phyloP scores from a whole-genome alignment of 176 grass and related monocot genomes.

The Oryza glumipatula region DNA sequence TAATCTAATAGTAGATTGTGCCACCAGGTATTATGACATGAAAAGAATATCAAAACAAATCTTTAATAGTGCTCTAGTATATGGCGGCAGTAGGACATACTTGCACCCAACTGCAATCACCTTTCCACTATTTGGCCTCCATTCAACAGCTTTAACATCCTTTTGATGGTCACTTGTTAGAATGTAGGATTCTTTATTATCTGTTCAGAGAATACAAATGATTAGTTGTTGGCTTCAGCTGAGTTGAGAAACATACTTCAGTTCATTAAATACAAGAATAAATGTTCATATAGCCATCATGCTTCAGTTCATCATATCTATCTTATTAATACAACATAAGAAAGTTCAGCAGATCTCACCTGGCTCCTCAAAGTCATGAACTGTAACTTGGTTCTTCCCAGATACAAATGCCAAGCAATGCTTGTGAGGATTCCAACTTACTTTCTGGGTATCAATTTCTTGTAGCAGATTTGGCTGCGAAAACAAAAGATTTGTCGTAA shows the following conservation, averaged over 20 bases:
- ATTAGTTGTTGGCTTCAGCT: conserved; percentile 13
- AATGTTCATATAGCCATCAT: not conserved
- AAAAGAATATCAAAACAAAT: conserved; percentile 22
- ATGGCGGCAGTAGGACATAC: conserved; percentile 46
- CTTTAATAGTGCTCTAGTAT: not conserved
- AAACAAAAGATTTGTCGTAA: conserved; percentile 31
- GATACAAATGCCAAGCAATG: conserved; percentile 91
- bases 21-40: conserved; percentile 6
- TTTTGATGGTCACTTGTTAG: conserved; percentile 76
- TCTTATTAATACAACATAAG: conserved; percentile 28
- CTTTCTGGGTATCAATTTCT: conserved; percentile 78
- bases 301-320: not conserved
- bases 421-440: conserved; percentile 77
- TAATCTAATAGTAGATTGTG: conserved; percentile 7
- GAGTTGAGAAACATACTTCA: conserved; percentile 10
- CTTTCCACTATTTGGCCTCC: conserved; percentile 96
- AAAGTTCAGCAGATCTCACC: conserved; percentile 52
- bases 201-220: conserved; percentile 42
- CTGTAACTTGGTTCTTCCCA: conserved; percentile 69
- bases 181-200: conserved; percentile 83
- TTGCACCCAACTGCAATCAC: conserved; percentile 91
- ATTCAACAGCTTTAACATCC: conserved; percentile 76
- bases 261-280: conserved; percentile 3
- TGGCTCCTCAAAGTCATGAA: conserved; percentile 81
- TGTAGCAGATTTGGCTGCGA: conserved; percentile 69